phyloP scores from a whole-genome alignment of 345 rosid species.

The Cochlearia excelsa region DNA sequence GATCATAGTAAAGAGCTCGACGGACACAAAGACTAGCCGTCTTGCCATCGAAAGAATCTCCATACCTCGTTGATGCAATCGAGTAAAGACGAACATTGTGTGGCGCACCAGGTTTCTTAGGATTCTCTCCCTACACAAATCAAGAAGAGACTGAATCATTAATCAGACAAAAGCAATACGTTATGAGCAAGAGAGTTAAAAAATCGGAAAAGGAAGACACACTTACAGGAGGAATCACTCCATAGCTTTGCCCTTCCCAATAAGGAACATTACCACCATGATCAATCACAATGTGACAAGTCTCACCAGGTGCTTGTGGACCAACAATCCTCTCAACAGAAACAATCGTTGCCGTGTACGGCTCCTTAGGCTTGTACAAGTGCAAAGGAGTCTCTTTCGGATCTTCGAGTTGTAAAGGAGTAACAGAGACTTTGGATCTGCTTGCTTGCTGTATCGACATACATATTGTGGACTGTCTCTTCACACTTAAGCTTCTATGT shows the following conservation, averaged over 20 bases:
- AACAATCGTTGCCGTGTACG: slow-evolving; percentile 84
- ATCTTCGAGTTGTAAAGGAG: slow-evolving; percentile 72
- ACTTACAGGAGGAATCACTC: slow-evolving; percentile 98
- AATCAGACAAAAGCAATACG: neutral
- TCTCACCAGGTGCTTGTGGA: slow-evolving; percentile 93
- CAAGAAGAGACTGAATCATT: neutral
- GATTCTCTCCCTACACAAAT: slow-evolving; percentile 76
- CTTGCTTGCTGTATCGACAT: slow-evolving; percentile 90
- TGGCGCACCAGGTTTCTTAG: slow-evolving; percentile 87
- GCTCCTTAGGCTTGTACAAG: slow-evolving; percentile 76
- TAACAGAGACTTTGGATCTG: slow-evolving; percentile 64
- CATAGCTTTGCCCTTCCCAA: slow-evolving; percentile 99
- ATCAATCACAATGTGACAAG: slow-evolving; percentile 93
- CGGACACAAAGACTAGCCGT: slow-evolving; percentile 94
- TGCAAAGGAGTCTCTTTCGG: slow-evolving; percentile 76
- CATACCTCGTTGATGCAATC: slow-evolving; percentile 91
- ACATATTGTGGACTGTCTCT: slow-evolving; percentile 43
- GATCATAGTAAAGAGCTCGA: slow-evolving; percentile 88
- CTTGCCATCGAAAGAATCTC: slow-evolving; percentile 87
- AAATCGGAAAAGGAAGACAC: neutral
- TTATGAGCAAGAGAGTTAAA: slow-evolving; percentile 1
- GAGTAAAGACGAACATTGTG: slow-evolving; percentile 93
- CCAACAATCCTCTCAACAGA: slow-evolving; percentile 95
- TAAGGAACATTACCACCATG: slow-evolving; percentile 93
- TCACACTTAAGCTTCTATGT: slow-evolving; percentile 38